Evolutionary conservation across 73 alveolate genomes (phyloP).

Genomic region (Paramecium tetraurelia): DNA sequence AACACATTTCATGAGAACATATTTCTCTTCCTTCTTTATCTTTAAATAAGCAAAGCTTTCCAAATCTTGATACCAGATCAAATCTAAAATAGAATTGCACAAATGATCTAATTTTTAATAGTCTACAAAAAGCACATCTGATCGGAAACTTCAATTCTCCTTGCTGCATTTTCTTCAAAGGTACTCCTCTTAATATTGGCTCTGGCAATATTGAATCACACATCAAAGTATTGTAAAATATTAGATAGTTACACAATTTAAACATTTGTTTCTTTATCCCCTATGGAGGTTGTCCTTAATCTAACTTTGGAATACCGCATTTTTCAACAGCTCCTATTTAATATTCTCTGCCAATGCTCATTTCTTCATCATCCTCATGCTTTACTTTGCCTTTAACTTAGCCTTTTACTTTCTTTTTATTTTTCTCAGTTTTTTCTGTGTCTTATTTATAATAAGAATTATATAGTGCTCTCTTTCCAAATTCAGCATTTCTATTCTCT

Average conservation of each 20-base stretch:
- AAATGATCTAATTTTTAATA: slow-evolving; percentile 40
- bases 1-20: slow-evolving; percentile 51
- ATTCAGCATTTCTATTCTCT: slow-evolving; percentile 12
- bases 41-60: slow-evolving; percentile 35
- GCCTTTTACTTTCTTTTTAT: not conserved
- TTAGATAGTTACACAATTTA: slow-evolving; percentile 17
- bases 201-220: slow-evolving; percentile 47
- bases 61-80: slow-evolving; percentile 46
- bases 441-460: slow-evolving; percentile 19
- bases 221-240: slow-evolving; percentile 32
- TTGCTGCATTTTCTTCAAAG: slow-evolving; percentile 26
- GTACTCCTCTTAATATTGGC: slow-evolving; percentile 46
- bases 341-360: not conserved
- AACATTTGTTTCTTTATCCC: slow-evolving; percentile 41
- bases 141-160: slow-evolving; percentile 47
- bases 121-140: slow-evolving; percentile 46
- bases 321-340: slow-evolving; percentile 30
- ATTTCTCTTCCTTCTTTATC: slow-evolving; percentile 41
- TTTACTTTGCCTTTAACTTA: slow-evolving; percentile 33
- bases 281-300: slow-evolving; percentile 33
- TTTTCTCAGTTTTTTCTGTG: not conserved
- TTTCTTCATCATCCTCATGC: slow-evolving; percentile 32
- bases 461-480: slow-evolving; percentile 38
- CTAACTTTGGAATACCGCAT: slow-evolving; percentile 50
- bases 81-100: slow-evolving; percentile 40